Percentiles rank a stretch among this genome's conserved stretches.
phyloP scores from a whole-genome alignment of 305 asterid species.

The Fraxinus nigra region DNA sequence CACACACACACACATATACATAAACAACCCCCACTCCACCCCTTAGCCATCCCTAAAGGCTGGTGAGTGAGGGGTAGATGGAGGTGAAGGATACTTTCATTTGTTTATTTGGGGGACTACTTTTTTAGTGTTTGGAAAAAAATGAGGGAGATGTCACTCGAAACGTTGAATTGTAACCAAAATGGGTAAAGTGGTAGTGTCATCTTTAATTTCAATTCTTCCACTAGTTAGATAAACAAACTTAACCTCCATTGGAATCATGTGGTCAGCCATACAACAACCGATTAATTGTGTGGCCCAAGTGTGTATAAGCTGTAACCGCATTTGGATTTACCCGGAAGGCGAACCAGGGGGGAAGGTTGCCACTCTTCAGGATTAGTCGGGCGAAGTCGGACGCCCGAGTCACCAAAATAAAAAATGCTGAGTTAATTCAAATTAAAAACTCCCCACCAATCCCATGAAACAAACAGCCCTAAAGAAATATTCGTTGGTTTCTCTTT shows the following conservation, averaged over 20 bases:
- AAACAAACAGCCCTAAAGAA: not conserved
- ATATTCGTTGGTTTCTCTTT: not conserved
- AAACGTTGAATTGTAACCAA: not conserved
- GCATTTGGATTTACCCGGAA: no score
- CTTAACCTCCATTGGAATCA: not conserved
- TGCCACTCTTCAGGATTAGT: no score
- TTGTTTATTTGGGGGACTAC: not conserved
- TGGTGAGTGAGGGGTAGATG: not conserved
- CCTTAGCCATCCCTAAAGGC: not conserved
- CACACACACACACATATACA: no score
- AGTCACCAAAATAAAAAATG: no score
- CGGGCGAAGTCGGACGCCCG: no score
- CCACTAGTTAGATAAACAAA: not conserved
- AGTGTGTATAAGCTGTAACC: no score
- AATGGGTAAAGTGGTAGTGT: not conserved
- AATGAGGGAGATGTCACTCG: not conserved
- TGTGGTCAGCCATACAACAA: not conserved
- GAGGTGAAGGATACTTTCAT: not conserved
- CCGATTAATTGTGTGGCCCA: no score
- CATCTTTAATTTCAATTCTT: not conserved
- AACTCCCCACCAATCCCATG: not conserved
- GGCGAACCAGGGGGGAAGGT: no score
- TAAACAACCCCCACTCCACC: no score
- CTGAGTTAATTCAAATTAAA: not conserved
- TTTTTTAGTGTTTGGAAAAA: not conserved